These are phyloP conservation scores for Prunus padus DNA, from an alignment of 306 rosid species.

Conservation along the genomic window DNA sequence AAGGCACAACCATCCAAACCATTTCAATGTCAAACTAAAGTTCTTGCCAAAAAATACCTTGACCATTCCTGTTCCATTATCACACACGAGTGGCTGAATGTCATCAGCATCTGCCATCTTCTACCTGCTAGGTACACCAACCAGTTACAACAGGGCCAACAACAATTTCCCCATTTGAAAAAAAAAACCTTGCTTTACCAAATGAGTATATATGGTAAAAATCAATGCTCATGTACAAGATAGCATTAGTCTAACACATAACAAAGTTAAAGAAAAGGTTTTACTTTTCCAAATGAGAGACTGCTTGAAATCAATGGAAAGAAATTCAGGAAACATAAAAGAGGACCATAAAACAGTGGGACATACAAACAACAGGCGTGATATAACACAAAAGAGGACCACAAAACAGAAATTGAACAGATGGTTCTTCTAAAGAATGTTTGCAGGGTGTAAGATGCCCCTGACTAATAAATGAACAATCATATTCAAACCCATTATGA, in stretches of 20 bases:
- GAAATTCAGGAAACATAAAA: neutral
- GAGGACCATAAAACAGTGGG: too few relatives aligned
- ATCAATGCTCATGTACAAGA: neutral
- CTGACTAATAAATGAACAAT: neutral
- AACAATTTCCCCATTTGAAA: conserved; percentile 2
- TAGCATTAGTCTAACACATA: neutral
- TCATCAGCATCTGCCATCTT: conserved; percentile 97
- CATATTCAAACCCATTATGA: neutral
- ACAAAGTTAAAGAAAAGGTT: neutral
- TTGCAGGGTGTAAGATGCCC: neutral
- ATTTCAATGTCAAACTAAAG: neutral
- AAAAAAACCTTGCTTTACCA: neutral
- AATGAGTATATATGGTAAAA: neutral
- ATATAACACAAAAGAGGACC: neutral
- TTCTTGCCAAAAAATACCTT: conserved; percentile 50
- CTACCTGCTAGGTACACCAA: conserved; percentile 30
- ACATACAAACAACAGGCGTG: neutral
- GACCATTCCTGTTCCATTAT: conserved; percentile 99
- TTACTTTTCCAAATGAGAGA: neutral
- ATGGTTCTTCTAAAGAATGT: neutral
- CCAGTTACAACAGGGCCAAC: conserved; percentile 14
- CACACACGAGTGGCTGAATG: conserved; percentile 98
- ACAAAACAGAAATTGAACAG: neutral
- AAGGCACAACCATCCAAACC: conserved; percentile 4
- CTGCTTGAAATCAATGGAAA: neutral